Evolutionary conservation across 2,329 filamentous ascomycete species (phyloP).

Genomic region (Ambrosiella xylebori): DNA sequence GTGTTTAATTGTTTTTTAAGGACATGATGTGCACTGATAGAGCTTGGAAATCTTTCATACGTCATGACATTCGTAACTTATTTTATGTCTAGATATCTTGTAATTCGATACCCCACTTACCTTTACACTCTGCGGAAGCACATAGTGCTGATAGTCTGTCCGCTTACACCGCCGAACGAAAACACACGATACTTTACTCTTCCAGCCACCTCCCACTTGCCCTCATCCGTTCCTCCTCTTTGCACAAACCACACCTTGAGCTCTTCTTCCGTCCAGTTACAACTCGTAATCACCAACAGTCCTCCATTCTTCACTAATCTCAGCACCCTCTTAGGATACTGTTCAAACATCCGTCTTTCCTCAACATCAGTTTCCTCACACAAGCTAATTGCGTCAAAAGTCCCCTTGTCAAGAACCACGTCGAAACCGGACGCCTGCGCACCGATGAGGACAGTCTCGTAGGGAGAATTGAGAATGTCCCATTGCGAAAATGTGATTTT

Average conservation of each 20-base stretch:
- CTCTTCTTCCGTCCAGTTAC: conserved; percentile 94
- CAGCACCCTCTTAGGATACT: conserved; percentile 54
- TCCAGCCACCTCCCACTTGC: conserved; percentile 40
- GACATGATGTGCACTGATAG: not conserved
- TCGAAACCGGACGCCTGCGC: conserved; percentile 47
- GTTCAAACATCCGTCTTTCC: conserved; percentile 50
- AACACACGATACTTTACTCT: conserved; percentile 71
- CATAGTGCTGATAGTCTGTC: conserved; percentile 74
- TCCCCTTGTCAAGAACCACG: conserved; percentile 92
- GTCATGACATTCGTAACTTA: not conserved
- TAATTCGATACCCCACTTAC: not conserved
- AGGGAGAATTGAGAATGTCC: conserved; percentile 39
- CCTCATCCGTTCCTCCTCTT: conserved; percentile 17
- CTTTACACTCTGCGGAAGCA: conserved; percentile 45
- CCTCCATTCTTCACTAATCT: conserved; percentile 53
- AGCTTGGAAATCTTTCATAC: not conserved
- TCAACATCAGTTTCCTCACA: conserved; percentile 33
- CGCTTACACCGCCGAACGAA: conserved; percentile 74
- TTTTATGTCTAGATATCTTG: not conserved
- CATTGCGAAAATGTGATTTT: conserved; percentile 35
- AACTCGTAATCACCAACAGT: conserved; percentile 75
- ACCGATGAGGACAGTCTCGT: conserved; percentile 20
- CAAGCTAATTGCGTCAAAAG: conserved; percentile 88
- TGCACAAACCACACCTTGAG: conserved; percentile 59
- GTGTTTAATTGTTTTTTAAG: not conserved